A percentile compares a stretch with the other conserved stretches of the same genome.
Conservation (phyloP, 257 asterid genomes). For the Gentiana macrophylla region DNA sequence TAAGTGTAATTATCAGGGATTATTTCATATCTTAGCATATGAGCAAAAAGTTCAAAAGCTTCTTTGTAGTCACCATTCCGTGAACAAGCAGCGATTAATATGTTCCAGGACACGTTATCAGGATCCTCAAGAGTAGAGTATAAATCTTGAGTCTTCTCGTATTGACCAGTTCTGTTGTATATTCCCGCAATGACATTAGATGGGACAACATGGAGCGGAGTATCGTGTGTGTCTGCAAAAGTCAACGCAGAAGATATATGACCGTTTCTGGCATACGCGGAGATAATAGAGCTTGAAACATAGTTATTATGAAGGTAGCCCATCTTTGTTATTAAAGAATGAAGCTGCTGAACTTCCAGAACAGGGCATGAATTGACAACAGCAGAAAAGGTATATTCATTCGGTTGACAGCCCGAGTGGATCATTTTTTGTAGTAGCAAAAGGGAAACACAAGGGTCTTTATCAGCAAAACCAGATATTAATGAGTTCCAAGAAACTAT, state of each 20-base stretch:
- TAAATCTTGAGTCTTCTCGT: constrained; percentile 62
- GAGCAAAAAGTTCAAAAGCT: constrained; percentile 57
- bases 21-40: constrained; percentile 44
- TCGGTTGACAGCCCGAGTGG: constrained; percentile 40
- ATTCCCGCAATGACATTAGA: constrained; percentile 56
- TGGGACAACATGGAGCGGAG: constrained; percentile 33
- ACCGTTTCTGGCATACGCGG: constrained; percentile 54
- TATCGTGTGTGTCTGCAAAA: constrained; percentile 19
- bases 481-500: constrained; percentile 69
- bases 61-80: constrained; percentile 62
- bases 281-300: constrained; percentile 50
- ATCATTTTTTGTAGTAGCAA: constrained; percentile 50
- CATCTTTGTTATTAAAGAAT: constrained; percentile 44
- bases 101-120: constrained; percentile 70
- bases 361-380: constrained; percentile 37
- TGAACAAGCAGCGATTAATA: constrained; percentile 80
- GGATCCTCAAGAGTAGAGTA: constrained; percentile 63
- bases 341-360: constrained; percentile 55
- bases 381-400: constrained; percentile 47
- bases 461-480: constrained; percentile 56
- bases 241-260: constrained; percentile 39
- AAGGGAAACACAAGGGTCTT: constrained; percentile 28
- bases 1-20: constrained; percentile 63
- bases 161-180: constrained; percentile 53
- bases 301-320: constrained; percentile 47